Evolutionary conservation across 192 early-diverging fungal species (phyloP).

Genomic region (Haplosporangium gracile): DNA sequence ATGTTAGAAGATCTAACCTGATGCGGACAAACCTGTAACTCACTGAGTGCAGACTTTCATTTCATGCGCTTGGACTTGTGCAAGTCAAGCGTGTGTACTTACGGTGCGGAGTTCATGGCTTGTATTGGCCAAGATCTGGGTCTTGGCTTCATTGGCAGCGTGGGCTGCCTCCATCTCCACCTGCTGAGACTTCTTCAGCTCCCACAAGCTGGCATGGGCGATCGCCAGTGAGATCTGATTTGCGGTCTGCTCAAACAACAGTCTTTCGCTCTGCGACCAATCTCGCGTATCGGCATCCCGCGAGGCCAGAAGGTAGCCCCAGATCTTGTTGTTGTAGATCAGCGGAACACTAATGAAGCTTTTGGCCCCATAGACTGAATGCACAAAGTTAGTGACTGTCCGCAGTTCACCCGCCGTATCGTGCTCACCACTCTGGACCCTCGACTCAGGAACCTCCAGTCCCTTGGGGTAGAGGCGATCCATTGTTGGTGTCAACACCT

Average conservation of each 20-base stretch:
- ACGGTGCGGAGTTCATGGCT: conserved; percentile 53
- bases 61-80: background rate
- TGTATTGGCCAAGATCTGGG: conserved; percentile 60
- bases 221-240: conserved; percentile 61
- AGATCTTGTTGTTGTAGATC: conserved; percentile 38
- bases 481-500: conserved; percentile 16
- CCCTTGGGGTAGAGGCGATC: conserved; percentile 44
- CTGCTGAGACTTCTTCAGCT: conserved; percentile 55
- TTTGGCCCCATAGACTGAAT: conserved; percentile 37
- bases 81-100: background rate
- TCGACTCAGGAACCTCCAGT: conserved; percentile 8
- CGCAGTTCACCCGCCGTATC: conserved; percentile 28
- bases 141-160: conserved; percentile 57
- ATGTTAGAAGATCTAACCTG: background rate
- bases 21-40: background rate
- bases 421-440: conserved; percentile 1
- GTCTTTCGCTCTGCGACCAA: conserved; percentile 55
- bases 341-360: conserved; percentile 47
- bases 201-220: conserved; percentile 52
- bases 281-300: conserved; percentile 29
- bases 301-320: conserved; percentile 56
- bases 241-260: conserved; percentile 57
- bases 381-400: conserved; percentile 28
- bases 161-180: conserved; percentile 60
- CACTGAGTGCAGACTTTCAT: background rate